Base-by-base conservation (phyloP, 208 protist genomes). In the Porcisia hertigi region DNA sequence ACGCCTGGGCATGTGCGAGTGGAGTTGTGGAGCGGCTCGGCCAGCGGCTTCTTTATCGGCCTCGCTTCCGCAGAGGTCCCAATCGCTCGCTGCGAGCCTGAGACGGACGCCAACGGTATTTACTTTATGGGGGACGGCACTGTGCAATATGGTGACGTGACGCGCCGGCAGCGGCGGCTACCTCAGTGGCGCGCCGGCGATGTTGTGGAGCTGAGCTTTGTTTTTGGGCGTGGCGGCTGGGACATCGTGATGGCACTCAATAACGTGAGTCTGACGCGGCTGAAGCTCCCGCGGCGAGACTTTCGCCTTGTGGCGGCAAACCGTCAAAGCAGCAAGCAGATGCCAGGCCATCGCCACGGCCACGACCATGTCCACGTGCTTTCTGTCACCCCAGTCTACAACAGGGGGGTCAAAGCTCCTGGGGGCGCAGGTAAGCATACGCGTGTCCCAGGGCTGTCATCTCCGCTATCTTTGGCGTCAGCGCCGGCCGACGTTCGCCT, bases 241-340 rank as follows among this genome's bases (percentile, higher is more conserved):
- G 57, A 84, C 57, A 49, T 89, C 69, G 72, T 76, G 52, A 65
- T 96, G 36, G 63, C 82, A 69, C 60, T 92, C 16, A 94, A 92
- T 47, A 81, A 81, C 36, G 25, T 86, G n/a, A 80, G 71, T 14
- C 69, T 92, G 52, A 82, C 77, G 14, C 77, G 83, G 7, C 73
- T 96, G 53, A 83, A 74, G 36, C 74, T 84, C 23, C 88, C 88
- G 18, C 73, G 65, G 43, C 70, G 69, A 25, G 63, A 79, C 57
- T 77, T 79, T 41, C 80, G 73, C 34, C 59, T 84, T 6, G 73
- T 84, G n/a, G 75, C 78, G n/a, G 71, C 58, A 30, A 75, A 78
- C 62, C 73, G 66, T 60, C 73, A 73, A n/a, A 34, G 49, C 18
- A 69, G 78, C 45, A 60, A 70, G 41, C 74, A 78, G 49, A 69